Base-by-base conservation (phyloP, 768 basidiomycete genomes). In the Trametes cingulata region DNA sequence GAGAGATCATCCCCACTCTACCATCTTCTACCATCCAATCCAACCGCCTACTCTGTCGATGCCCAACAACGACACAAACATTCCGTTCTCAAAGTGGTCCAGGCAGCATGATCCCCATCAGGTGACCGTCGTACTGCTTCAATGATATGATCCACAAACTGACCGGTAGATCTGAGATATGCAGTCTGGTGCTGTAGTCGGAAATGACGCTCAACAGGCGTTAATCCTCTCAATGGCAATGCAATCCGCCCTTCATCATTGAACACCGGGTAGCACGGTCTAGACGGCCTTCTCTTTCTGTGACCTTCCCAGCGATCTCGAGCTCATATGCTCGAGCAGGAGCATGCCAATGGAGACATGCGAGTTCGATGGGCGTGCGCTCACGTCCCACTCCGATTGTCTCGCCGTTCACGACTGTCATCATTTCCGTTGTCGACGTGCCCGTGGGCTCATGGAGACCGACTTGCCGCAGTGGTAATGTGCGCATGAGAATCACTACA, bases 391-490 rank as follows among this genome's bases (percentile, higher is more conserved):
- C 55, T 56, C 54, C 54, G 55, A 46, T 46, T 42, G 45, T 65
- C 54, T 54, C 40, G 42, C 48, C 61, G 58, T 57, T 66, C 58
- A 56, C 62, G 65, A 66, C 65, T 58, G 59, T 61, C 65, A 66
- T 66, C 65, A 66, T 9, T 33, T 9, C 54, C 56, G 65, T 59
- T 61, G 60, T 61, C 62, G 59, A 61, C 54, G 52, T 47, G 46
- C 54, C 52, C 56, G 49, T 50, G 49, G 51, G 52, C 50, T 42
- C 65, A 27, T 66, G 62, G 62, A 56, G 53, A 63, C 65, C 52
- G 65, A 57, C 51, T 61, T 57, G 43, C 49, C 53, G 50, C 57
- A 63, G 65, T 60, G 22, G 51, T 22, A 55, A 52, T 41, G 56
- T 52, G 37, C 24, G 42, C 60, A 43, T 33, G 41, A 40, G 35